Percentiles rank a stretch among this genome's conserved stretches.
Conservation (phyloP, 139 green algal species). For the Tetraselmis chui region DNA sequence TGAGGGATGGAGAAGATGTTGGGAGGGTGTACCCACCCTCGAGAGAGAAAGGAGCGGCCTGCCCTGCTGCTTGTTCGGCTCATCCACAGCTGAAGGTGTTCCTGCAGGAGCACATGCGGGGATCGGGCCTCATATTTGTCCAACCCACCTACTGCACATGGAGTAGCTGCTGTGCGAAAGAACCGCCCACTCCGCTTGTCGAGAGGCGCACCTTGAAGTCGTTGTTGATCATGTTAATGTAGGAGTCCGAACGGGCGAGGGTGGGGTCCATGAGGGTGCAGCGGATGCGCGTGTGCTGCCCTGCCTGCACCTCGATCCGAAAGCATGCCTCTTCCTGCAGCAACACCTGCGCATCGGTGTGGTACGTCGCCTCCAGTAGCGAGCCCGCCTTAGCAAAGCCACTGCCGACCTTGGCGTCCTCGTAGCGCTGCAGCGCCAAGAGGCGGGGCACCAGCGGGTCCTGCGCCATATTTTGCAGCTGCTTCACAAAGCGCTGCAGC, state of each 20-base stretch:
- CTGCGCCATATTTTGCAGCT: conserved; percentile 19
- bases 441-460: background rate
- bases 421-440: background rate
- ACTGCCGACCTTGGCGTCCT: background rate
- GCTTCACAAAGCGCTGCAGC: conserved; percentile 82
- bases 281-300: background rate
- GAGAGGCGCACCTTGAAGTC: background rate
- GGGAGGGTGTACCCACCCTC: too few species aligned
- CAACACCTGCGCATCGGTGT: background rate
- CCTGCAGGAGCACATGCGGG: background rate
- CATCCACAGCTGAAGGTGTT: background rate
- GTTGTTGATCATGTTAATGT: background rate
- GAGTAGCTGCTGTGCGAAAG: too few species aligned
- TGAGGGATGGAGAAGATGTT: too few species aligned
- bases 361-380: background rate
- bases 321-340: conserved; percentile 70
- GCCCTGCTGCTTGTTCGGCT: background rate
- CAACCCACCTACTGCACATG: too few species aligned
- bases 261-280: background rate
- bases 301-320: conserved; percentile 39
- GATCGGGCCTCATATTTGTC: too few species aligned
- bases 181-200: too few species aligned
- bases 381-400: too few species aligned
- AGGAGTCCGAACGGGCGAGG: background rate
- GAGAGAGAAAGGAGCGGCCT: too few species aligned